These are phyloP conservation scores for Fraxinus pennsylvanica DNA, from an alignment of 257 asterid genomes.

Conservation along the genomic window DNA sequence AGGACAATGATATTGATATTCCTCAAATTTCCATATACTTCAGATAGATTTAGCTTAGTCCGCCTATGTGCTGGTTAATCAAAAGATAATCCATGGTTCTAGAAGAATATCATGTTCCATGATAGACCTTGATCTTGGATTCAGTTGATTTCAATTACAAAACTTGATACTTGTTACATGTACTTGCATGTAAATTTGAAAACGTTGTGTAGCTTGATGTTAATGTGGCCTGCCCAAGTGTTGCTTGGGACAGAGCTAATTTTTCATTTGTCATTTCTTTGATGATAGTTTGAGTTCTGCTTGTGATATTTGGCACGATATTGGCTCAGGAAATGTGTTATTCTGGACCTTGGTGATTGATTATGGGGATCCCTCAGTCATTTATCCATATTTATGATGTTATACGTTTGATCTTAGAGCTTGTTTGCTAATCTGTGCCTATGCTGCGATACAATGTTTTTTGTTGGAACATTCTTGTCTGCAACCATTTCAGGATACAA, in stretches of 20 bases:
- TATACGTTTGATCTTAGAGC: neutral
- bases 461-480: neutral
- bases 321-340: neutral
- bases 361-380: neutral
- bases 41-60: constrained; percentile 13
- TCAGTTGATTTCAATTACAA: constrained; percentile 6
- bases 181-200: neutral
- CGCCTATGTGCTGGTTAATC: neutral
- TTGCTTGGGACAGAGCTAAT: neutral
- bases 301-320: too few relatives aligned
- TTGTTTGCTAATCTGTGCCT: neutral
- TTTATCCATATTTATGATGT: neutral
- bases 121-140: neutral
- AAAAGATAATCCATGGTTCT: constrained; percentile 1
- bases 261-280: neutral
- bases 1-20: constrained; percentile 38
- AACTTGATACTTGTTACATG: neutral
- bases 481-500: neutral
- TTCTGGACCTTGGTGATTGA: neutral
- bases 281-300: neutral
- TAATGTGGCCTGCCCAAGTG: neutral
- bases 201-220: neutral
- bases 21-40: constrained; percentile 44
- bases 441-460: too few relatives aligned
- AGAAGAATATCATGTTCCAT: constrained; percentile 3